Evolutionary conservation across 371 early-diverging fungal species (phyloP).

Genomic region (Dichotomocladium elegans): DNA sequence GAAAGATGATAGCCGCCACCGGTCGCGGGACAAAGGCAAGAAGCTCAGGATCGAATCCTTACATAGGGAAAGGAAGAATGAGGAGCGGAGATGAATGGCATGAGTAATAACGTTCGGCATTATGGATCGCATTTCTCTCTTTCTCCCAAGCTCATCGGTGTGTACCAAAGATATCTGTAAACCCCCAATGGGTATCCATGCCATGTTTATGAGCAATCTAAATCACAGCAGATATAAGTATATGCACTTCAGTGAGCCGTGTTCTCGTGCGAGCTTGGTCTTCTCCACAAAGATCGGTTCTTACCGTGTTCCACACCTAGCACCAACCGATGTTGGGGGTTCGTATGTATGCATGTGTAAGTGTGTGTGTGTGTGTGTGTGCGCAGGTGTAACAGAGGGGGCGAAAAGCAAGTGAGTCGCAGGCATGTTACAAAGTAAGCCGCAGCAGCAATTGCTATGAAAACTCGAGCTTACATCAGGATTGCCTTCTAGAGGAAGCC

Average conservation of each 20-base stretch:
- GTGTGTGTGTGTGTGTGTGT: no score
- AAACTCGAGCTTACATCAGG: constrained; percentile 74
- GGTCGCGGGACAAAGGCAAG: constrained; percentile 75
- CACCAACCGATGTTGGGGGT: no score
- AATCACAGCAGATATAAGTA: not conserved
- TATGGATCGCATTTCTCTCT: not conserved
- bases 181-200: constrained; percentile 46
- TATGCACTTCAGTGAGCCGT: not conserved
- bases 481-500: constrained; percentile 85
- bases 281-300: no score
- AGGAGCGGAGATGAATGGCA: no score
- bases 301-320: constrained; percentile 71
- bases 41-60: constrained; percentile 74
- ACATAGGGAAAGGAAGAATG: no score
- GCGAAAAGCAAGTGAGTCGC: no score
- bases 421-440: no score
- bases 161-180: constrained; percentile 66
- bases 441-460: no score
- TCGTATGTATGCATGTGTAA: not conserved
- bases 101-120: not conserved
- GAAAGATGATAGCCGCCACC: constrained; percentile 69
- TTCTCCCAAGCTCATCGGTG: constrained; percentile 11
- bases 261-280: not conserved
- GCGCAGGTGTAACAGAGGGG: not conserved
- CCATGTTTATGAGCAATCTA: constrained; percentile 59